phyloP scores from a whole-genome alignment of 228 moss, liverwort and hornwort species.

The Sphagnum fallax region DNA sequence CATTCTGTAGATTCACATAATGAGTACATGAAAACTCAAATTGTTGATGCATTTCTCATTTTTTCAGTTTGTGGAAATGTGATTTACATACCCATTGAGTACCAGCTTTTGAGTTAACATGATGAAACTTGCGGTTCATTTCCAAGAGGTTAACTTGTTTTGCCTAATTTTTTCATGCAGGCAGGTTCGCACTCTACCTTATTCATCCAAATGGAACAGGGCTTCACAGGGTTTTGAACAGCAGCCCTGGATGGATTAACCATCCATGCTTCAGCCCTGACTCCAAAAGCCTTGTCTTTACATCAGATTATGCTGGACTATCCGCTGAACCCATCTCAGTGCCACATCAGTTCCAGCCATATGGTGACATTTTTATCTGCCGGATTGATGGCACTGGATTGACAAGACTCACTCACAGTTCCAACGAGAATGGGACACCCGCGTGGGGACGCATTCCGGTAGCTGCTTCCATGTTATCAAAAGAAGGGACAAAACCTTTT shows the following conservation, averaged over 20 bases:
- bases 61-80: background rate
- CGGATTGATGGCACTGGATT: conserved; percentile 51
- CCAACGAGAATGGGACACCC: conserved; percentile 64
- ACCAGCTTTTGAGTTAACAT: background rate
- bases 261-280: conserved; percentile 59
- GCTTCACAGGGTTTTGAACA: conserved; percentile 33
- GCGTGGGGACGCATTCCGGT: conserved; percentile 31
- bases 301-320: conserved; percentile 49
- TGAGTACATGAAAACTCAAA: background rate
- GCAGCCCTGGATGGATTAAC: conserved; percentile 13
- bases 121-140: background rate
- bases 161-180: background rate
- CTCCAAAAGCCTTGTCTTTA: conserved; percentile 25
- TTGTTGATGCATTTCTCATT: background rate
- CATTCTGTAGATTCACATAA: background rate
- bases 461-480: conserved; percentile 10
- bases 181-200: conserved; percentile 31
- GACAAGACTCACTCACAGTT: conserved; percentile 57
- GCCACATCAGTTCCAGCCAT: conserved; percentile 39
- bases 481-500: conserved; percentile 12
- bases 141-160: background rate
- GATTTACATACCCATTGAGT: background rate
- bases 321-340: conserved; percentile 58
- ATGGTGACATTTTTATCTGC: conserved; percentile 53
- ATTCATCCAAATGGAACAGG: conserved; percentile 63